Conservation (phyloP, 2,329 filamentous ascomycete genomes). For the Bretziella fagacearum region DNA sequence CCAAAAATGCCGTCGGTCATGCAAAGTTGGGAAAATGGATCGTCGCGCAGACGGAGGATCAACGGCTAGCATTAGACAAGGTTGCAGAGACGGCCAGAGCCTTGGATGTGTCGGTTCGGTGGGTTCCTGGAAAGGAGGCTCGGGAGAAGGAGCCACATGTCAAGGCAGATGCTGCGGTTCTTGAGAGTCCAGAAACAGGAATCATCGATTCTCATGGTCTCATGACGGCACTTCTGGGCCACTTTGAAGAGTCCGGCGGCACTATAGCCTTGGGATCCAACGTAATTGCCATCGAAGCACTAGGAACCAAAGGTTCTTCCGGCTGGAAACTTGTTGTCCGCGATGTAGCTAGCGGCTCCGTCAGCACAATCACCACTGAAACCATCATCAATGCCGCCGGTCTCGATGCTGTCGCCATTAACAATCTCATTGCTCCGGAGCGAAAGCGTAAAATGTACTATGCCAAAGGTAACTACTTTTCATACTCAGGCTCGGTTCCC, state of each 20-base stretch:
- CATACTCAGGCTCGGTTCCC: constrained; percentile 51
- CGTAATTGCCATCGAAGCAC: constrained; percentile 43
- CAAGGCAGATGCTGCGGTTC: constrained; percentile 49
- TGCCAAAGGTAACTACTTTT: constrained; percentile 93
- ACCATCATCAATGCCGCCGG: constrained; percentile 77
- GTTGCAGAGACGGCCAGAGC: constrained; percentile 27
- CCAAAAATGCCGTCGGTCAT: constrained; percentile 47
- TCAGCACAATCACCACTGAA: constrained; percentile 49
- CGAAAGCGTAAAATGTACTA: constrained; percentile 50
- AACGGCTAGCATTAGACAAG: constrained; percentile 44
- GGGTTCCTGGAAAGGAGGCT: constrained; percentile 48
- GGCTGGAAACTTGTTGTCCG: constrained; percentile 54
- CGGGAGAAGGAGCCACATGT: constrained; percentile 55
- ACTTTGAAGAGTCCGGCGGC: constrained; percentile 62
- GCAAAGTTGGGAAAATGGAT: constrained; percentile 82
- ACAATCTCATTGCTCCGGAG: constrained; percentile 57
- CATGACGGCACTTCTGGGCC: constrained; percentile 64
- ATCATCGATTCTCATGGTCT: constrained; percentile 77
- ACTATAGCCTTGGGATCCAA: constrained; percentile 51
- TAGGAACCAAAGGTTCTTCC: constrained; percentile 26
- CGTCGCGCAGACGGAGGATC: constrained; percentile 61
- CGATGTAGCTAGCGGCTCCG: constrained; percentile 29
- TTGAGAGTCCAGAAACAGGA: constrained; percentile 75
- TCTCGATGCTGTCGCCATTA: constrained; percentile 55
- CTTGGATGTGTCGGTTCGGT: constrained; percentile 51